phyloP scores from a whole-genome alignment of 805 yeast species.

The Jamesozyma gamospora region DNA sequence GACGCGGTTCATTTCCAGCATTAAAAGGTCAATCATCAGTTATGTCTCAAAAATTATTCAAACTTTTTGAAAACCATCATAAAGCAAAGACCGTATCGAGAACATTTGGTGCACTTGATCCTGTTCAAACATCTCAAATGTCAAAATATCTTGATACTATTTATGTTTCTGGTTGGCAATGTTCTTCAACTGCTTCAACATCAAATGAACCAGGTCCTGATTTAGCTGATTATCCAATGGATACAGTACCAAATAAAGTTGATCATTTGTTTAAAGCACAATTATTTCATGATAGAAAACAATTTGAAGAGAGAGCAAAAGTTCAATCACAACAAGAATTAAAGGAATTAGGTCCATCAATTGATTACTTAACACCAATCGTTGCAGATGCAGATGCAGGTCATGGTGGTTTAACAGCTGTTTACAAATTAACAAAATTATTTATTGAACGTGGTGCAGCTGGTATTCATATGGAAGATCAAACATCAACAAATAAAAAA shows the following conservation, averaged over 20 bases:
- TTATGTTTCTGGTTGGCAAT: conserved; percentile 98
- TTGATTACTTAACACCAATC: conserved; percentile 87
- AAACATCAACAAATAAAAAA: conserved; percentile 97
- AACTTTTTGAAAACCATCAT: conserved; percentile 54
- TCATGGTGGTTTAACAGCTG: conserved; percentile 97
- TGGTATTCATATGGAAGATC: conserved; percentile 97
- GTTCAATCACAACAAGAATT: conserved; percentile 46
- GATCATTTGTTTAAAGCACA: conserved; percentile 96
- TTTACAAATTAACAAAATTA: conserved; percentile 88
- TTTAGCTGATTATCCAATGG: conserved; percentile 97
- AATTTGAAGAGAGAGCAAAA: conserved; percentile 68
- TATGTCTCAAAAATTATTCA: conserved; percentile 76
- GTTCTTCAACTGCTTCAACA: conserved; percentile 94
- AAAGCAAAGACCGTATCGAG: conserved; percentile 61
- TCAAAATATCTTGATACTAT: conserved; percentile 87
- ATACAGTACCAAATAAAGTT: conserved; percentile 96
- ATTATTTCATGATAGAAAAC: conserved; percentile 94
- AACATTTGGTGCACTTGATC: conserved; percentile 94
- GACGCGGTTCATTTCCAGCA: conserved; percentile 66
- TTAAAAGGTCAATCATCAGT: conserved; percentile 64
- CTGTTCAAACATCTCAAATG: conserved; percentile 94
- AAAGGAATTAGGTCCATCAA: conserved; percentile 61
- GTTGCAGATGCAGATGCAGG: conserved; percentile 98
- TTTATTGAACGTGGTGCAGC: conserved; percentile 98
- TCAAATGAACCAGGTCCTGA: conserved; percentile 98